A percentile compares a stretch with the other conserved stretches of the same genome.
Conservation (phyloP, 164 flowering plant species). For the Sextonia rubra region DNA sequence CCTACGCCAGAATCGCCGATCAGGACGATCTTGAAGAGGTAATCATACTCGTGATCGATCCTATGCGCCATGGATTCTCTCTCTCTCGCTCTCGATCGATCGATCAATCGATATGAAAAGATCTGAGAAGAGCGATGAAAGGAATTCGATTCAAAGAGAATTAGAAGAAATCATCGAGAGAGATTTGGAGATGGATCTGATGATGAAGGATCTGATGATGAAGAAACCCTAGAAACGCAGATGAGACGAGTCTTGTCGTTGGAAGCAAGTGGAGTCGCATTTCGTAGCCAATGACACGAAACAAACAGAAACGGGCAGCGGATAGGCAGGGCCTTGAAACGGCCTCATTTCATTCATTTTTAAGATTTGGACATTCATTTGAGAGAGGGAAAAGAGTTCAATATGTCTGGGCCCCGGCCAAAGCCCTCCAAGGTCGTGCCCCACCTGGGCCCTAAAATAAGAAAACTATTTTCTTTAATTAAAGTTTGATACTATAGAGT, state of each 20-base stretch:
- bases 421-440: too few species aligned
- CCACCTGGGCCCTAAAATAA: too few species aligned
- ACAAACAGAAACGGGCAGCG: conserved; percentile 20
- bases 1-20: conserved; percentile 85
- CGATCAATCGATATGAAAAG: background rate
- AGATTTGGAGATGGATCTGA: conserved; percentile 9
- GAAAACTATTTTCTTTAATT: too few species aligned
- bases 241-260: background rate
- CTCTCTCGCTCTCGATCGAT: background rate
- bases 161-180: background rate
- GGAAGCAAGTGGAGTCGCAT: background rate
- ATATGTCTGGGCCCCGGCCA: too few species aligned
- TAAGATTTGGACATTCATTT: too few species aligned
- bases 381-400: too few species aligned
- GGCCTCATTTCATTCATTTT: conserved; percentile 10
- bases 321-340: conserved; percentile 28
- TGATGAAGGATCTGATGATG: conserved; percentile 9
- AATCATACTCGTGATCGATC: conserved; percentile 80
- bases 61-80: conserved; percentile 45
- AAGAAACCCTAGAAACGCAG: background rate
- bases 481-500: too few species aligned
- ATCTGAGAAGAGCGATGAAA: background rate
- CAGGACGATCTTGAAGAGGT: conserved; percentile 73
- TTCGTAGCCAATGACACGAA: conserved; percentile 7
- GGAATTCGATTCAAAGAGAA: background rate